Conservation (phyloP, 306 rosid species). For the Sesbania bispinosa region DNA sequence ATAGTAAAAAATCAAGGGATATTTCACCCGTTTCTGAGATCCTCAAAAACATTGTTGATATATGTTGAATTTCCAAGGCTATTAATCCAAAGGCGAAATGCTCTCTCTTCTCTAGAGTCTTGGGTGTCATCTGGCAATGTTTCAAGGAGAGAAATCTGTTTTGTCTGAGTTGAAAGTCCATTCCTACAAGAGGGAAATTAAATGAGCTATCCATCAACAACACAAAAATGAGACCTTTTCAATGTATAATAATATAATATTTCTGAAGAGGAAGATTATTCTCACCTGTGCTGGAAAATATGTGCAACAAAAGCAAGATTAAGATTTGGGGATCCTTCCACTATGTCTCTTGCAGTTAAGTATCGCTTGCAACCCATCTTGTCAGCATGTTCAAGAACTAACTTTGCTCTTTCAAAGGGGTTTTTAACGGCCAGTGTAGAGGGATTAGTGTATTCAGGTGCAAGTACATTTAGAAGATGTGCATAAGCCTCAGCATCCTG, state of each 20-base stretch:
- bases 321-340: conserved; percentile 98
- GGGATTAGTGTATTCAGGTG: conserved; percentile 81
- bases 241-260: background rate
- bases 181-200: conserved; percentile 46
- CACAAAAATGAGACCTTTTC: background rate
- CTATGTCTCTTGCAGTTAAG: conserved; percentile 84
- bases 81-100: conserved; percentile 93
- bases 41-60: conserved; percentile 95
- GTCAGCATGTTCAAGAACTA: conserved; percentile 89
- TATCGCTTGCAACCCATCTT: conserved; percentile 97
- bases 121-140: conserved; percentile 66
- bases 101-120: conserved; percentile 92
- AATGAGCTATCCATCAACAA: conserved; percentile 3
- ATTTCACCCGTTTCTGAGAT: conserved; percentile 76
- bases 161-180: conserved; percentile 79
- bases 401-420: conserved; percentile 77
- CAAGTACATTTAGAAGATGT: conserved; percentile 86
- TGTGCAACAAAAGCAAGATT: conserved; percentile 98
- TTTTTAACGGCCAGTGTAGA: conserved; percentile 68
- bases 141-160: conserved; percentile 76
- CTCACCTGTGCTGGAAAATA: conserved; percentile 93
- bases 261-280: conserved; percentile 11
- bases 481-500: conserved; percentile 98
- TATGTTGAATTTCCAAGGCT: conserved; percentile 75
- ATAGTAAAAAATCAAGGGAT: background rate